Base-by-base conservation (phyloP, 78 protist species). In the Dictyostelium firmibasis region DNA sequence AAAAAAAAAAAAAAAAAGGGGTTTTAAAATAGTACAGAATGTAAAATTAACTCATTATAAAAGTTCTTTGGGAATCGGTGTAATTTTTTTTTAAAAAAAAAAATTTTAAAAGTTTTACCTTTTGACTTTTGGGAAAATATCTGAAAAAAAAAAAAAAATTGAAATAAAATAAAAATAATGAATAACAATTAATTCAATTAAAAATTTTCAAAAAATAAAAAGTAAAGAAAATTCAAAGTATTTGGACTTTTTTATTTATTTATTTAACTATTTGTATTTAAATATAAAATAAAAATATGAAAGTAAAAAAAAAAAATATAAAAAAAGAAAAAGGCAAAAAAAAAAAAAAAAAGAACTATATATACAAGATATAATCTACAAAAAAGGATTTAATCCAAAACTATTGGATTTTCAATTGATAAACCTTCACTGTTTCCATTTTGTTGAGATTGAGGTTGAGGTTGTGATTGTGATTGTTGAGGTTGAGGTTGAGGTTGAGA, bases 101-200 rank as follows among this genome's bases (percentile, higher is more conserved):
- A 20, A 14, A 57, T 20, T 20, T 20, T 14, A 3, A 57, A 57
- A 20, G 25, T 29, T 13, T 67, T n/a, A 27, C 25, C 9, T 2
- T 14, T 16, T 70, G 38, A 16, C 20, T 70, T 10, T 29, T 13
- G 25, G 4, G 23, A 25, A 31, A 31, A 31, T 70, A 31, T 25
- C 41, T 70, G 47, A 99, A 99, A 29, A 0, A 7, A 85, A 97
- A 98, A 41, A 38, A 67, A 13, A 8, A 18, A 1, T 93, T 86
- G 14, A 67, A 83, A 4, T 89, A 92, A 11, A 99, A 99, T 8
- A 99, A 81, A 16, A 97, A 94, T 96, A 96, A 44, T 29, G 78
- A 92, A 14, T 96, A 72, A 14, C 97, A 72, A 70, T 82, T 96
- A 84, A 98, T 62, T 98, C 99, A 98, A 93, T 98, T 99, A 29